phyloP scores from a whole-genome alignment of 768 basidiomycete genomes.

The Boletus eberwhitei region DNA sequence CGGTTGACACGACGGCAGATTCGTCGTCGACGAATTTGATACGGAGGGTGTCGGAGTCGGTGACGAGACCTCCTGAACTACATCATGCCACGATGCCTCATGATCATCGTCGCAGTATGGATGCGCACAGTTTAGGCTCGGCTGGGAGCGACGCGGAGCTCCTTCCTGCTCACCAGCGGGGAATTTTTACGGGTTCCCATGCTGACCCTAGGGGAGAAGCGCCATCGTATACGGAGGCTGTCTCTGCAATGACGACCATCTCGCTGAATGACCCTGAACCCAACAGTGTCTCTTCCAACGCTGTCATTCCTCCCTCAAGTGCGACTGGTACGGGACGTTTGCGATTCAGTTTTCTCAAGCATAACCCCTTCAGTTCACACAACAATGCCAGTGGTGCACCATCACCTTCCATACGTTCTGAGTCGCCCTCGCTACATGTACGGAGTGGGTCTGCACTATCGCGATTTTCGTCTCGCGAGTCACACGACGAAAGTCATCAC shows the following conservation, averaged over 20 bases:
- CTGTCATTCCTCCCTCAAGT: not conserved
- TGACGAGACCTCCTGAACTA: slow-evolving; percentile 15
- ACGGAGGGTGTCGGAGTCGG: not conserved
- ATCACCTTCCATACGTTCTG: slow-evolving; percentile 14
- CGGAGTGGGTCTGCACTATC: slow-evolving; percentile 22
- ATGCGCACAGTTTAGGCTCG: slow-evolving; percentile 20
- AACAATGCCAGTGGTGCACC: slow-evolving; percentile 13
- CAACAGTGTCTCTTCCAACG: not conserved
- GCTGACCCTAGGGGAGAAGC: slow-evolving; percentile 55
- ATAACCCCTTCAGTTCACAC: slow-evolving; percentile 37
- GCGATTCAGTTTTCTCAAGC: slow-evolving; percentile 45
- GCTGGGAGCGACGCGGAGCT: slow-evolving; percentile 22
- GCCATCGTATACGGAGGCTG: slow-evolving; percentile 60
- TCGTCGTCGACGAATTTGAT: slow-evolving; percentile 25
- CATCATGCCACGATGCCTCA: not conserved
- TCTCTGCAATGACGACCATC: slow-evolving; percentile 14
- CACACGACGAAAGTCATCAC: slow-evolving; percentile 16
- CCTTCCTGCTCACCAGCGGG: slow-evolving; percentile 15
- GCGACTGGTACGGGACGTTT: slow-evolving; percentile 29
- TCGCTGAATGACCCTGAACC: slow-evolving; percentile 23
- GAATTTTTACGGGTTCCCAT: slow-evolving; percentile 1
- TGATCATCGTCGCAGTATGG: slow-evolving; percentile 11
- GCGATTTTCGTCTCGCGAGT: slow-evolving; percentile 22
- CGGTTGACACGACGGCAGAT: slow-evolving; percentile 23
- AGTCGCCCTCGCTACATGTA: slow-evolving; percentile 14